Conservation (phyloP, 73 alveolate species). For the Tetrahymena borealis region DNA sequence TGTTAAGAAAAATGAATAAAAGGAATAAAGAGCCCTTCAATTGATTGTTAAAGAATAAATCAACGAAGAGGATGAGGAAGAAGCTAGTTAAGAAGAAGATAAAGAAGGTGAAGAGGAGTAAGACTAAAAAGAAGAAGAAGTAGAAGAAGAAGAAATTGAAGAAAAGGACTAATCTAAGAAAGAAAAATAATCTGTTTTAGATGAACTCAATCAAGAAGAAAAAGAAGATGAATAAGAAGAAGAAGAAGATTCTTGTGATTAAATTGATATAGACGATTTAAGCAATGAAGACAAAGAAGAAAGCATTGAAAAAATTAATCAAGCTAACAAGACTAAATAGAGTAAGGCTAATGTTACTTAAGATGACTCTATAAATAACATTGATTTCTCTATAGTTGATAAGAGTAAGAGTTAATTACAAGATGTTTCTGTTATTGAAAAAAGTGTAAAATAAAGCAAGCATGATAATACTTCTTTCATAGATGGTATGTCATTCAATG, state of each 20-base stretch:
- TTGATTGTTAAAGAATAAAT: constrained; percentile 33
- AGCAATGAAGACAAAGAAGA: constrained; percentile 8
- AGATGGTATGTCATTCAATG: background rate
- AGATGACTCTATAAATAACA: background rate
- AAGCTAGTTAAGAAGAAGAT: constrained; percentile 17
- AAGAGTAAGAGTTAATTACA: background rate
- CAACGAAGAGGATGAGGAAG: constrained; percentile 34
- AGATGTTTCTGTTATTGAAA: background rate
- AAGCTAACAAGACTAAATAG: constrained; percentile 3
- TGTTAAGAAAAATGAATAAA: constrained; percentile 10
- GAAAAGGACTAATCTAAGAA: background rate
- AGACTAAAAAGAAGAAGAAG: constrained; percentile 41
- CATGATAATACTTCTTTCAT: constrained; percentile 20
- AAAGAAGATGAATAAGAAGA: background rate
- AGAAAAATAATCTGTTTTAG: background rate
- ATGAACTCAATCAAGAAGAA: constrained; percentile 1
- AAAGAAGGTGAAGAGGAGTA: constrained; percentile 19
- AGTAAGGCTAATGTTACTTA: background rate
- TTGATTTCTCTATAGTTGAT: background rate
- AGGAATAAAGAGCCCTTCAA: background rate
- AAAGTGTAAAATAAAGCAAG: background rate
- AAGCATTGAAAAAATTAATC: constrained; percentile 10
- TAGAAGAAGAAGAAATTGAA: constrained; percentile 10
- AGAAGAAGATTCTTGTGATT: background rate
- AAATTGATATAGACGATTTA: constrained; percentile 2